phyloP scores from a whole-genome alignment of 768 basidiomycete genomes.

The Boletus sp. region DNA sequence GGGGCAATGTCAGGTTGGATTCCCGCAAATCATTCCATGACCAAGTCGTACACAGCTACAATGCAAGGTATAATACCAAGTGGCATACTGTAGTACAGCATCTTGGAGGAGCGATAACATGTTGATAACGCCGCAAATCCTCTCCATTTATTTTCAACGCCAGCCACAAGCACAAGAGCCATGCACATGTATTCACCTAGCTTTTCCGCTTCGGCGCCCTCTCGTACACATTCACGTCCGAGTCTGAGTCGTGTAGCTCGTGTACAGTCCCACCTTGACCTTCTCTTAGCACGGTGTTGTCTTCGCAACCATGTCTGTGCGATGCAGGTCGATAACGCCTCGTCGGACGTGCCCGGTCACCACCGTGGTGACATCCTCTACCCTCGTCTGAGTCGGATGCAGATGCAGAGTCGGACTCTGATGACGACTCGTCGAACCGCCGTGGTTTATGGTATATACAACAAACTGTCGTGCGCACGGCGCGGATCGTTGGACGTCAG shows the following conservation, averaged over 20 bases:
- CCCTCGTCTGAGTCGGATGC: constrained; percentile 29
- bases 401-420: constrained; percentile 49
- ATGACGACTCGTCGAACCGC: constrained; percentile 79
- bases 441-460: constrained; percentile 91
- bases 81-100: not conserved
- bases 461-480: constrained; percentile 59
- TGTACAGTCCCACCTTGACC: constrained; percentile 15
- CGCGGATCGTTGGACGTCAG: too few species aligned
- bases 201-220: constrained; percentile 29
- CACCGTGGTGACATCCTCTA: not conserved
- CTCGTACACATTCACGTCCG: constrained; percentile 53
- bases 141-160: not conserved
- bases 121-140: not conserved
- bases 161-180: not conserved
- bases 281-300: constrained; percentile 6
- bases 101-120: not conserved
- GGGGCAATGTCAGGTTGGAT: not conserved
- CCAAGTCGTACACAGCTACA: not conserved
- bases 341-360: constrained; percentile 13
- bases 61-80: not conserved
- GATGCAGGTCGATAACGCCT: constrained; percentile 4
- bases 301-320: not conserved
- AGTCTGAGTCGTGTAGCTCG: constrained; percentile 15
- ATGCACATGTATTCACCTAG: constrained; percentile 3
- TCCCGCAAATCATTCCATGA: not conserved